Conservation (phyloP, 805 yeast species). For the Diddensiella santjacobensis region DNA sequence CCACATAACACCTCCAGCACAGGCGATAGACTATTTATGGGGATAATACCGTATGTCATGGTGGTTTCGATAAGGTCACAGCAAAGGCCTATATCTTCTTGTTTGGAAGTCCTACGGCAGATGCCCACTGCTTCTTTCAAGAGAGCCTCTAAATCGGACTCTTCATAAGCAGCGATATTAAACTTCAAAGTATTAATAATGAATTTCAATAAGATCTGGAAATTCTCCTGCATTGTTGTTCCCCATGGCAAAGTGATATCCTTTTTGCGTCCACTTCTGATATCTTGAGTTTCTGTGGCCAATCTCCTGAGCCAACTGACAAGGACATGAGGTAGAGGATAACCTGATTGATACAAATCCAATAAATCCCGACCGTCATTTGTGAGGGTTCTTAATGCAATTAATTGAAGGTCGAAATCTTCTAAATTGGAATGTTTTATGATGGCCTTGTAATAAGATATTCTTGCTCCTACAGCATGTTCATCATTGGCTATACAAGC, state of each 20-base stretch:
- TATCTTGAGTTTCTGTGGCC: constrained; percentile 31
- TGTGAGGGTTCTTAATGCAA: constrained; percentile 46
- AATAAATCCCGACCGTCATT: constrained; percentile 49
- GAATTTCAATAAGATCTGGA: constrained; percentile 36
- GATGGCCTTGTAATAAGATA: constrained; percentile 60
- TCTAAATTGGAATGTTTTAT: constrained; percentile 46
- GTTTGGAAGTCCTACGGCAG: constrained; percentile 40
- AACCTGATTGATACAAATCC: constrained; percentile 47
- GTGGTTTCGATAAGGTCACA: constrained; percentile 43
- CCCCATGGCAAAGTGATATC: constrained; percentile 31
- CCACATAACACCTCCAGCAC: constrained; percentile 47
- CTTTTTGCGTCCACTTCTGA: constrained; percentile 27
- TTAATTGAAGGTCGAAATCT: constrained; percentile 49
- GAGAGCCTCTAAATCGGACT: constrained; percentile 35
- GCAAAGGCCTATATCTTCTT: constrained; percentile 37
- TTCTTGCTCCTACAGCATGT: constrained; percentile 43
- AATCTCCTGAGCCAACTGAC: constrained; percentile 36
- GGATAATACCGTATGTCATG: constrained; percentile 46
- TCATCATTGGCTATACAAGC: constrained; percentile 57
- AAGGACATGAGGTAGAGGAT: constrained; percentile 39
- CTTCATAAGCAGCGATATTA: constrained; percentile 46
- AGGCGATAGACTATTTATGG: constrained; percentile 37
- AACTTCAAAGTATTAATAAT: constrained; percentile 45
- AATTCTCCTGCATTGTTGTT: constrained; percentile 27
- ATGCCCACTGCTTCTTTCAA: constrained; percentile 38